Percentiles rank a stretch among this genome's conserved stretches.
Evolutionary conservation across 306 rosid genomes (phyloP).

Genomic region (Inga oerstediana): DNA sequence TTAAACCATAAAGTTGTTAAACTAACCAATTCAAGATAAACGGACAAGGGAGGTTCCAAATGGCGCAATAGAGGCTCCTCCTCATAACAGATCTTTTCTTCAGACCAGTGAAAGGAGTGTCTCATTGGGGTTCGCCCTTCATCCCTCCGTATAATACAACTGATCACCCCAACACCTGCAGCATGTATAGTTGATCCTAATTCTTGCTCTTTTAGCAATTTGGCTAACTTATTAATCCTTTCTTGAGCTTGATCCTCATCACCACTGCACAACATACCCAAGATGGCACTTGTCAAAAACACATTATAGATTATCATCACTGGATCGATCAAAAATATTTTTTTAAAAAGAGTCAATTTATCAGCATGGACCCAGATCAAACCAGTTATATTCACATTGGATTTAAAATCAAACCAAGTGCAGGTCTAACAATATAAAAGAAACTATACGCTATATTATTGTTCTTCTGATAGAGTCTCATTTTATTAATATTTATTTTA

Average conservation of each 20-base stretch:
- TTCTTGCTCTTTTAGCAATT: conserved; percentile 84
- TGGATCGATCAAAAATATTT: background rate
- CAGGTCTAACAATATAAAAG: conserved; percentile 22
- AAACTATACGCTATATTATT: conserved; percentile 6
- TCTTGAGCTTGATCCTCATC: conserved; percentile 99
- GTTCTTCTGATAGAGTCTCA: too few relatives aligned
- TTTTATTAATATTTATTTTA: too few relatives aligned
- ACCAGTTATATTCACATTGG: too few relatives aligned
- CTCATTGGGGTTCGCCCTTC: conserved; percentile 99
- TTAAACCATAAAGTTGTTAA: conserved; percentile 46
- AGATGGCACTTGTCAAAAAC: conserved; percentile 38
- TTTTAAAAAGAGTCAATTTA: conserved; percentile 4
- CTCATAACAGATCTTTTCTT: conserved; percentile 69
- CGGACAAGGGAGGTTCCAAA: conserved; percentile 93
- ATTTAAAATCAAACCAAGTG: background rate
- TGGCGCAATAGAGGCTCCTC: conserved; percentile 96
- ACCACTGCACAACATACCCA: conserved; percentile 69
- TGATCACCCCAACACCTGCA: conserved; percentile 87
- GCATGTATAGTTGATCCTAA: conserved; percentile 64
- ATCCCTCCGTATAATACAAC: conserved; percentile 97
- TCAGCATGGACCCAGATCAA: background rate
- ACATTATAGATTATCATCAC: conserved; percentile 16
- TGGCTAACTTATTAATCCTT: conserved; percentile 86
- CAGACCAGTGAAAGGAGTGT: conserved; percentile 97
- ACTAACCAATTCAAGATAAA: conserved; percentile 96